A percentile compares a stretch with the other conserved stretches of the same genome.
phyloP scores from a whole-genome alignment of 2,329 filamentous ascomycete species.

The Elsinoe perseae region DNA sequence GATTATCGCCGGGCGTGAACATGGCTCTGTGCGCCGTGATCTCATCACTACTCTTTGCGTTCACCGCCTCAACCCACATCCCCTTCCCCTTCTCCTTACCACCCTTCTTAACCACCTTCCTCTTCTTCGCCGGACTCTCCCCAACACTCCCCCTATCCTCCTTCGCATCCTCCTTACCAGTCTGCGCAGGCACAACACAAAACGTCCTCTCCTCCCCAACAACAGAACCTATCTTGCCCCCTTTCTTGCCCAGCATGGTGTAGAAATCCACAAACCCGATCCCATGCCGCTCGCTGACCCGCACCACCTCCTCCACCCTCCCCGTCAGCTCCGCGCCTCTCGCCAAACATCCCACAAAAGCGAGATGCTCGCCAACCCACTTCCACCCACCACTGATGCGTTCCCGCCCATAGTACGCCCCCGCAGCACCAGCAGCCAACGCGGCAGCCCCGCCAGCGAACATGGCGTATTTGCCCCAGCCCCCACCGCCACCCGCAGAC shows the following conservation, averaged over 20 bases:
- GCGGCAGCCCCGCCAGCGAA: slow-evolving; percentile 74
- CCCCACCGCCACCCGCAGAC: slow-evolving; percentile 38
- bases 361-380: slow-evolving; percentile 85
- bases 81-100: slow-evolving; percentile 31
- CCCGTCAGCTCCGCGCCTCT: slow-evolving; percentile 73
- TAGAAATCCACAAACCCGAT: slow-evolving; percentile 83
- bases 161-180: slow-evolving; percentile 26
- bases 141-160: slow-evolving; percentile 18
- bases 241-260: slow-evolving; percentile 63
- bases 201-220: slow-evolving; percentile 73
- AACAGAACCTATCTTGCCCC: slow-evolving; percentile 48
- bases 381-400: slow-evolving; percentile 66
- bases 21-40: slow-evolving; percentile 71
- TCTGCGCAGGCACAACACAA: slow-evolving; percentile 65
- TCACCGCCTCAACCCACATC: slow-evolving; percentile 64
- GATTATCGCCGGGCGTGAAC: slow-evolving; percentile 66
- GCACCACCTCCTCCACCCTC: slow-evolving; percentile 61
- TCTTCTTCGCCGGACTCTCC: slow-evolving; percentile 20
- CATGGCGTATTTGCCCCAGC: slow-evolving; percentile 79
- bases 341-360: slow-evolving; percentile 85
- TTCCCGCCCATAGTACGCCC: slow-evolving; percentile 78
- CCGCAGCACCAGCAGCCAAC: slow-evolving; percentile 73
- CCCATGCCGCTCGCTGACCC: slow-evolving; percentile 54
- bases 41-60: slow-evolving; percentile 73
- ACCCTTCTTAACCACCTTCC: slow-evolving; percentile 22